phyloP scores from a whole-genome alignment of 176 grass and related monocot species.

The Miscanthus lutarioriparius region DNA sequence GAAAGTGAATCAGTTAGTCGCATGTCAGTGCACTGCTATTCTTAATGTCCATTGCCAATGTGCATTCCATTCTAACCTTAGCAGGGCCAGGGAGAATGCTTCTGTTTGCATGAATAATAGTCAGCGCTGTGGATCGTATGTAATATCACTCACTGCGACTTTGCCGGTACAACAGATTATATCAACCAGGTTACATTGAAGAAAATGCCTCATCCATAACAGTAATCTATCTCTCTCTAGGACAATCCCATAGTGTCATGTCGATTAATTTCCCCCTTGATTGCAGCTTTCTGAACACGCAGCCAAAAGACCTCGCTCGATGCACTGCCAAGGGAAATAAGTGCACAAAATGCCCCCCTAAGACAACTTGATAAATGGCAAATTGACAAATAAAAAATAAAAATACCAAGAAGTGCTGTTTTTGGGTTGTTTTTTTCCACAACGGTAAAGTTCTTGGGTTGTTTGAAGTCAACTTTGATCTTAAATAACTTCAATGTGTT shows the following conservation, averaged over 20 bases:
- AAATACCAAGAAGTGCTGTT: not conserved
- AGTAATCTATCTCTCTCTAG: not conserved
- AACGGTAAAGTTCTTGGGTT: not conserved
- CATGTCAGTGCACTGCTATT: too few relatives aligned
- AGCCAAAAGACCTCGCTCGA: conserved; percentile 59
- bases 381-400: not conserved
- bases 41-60: too few relatives aligned
- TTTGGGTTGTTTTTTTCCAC: too few relatives aligned
- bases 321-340: conserved; percentile 49
- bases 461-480: not conserved
- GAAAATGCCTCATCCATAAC: not conserved
- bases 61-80: not conserved
- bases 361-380: not conserved
- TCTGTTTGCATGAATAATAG: not conserved
- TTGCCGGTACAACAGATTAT: conserved; percentile 1
- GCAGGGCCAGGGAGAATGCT: not conserved
- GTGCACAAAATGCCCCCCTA: not conserved
- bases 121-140: not conserved
- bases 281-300: conserved; percentile 49
- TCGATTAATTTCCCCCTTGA: conserved; percentile 19
- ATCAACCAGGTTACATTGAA: not conserved
- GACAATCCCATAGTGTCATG: not conserved
- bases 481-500: not conserved
- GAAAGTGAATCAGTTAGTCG: too few relatives aligned
- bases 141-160: not conserved